These are phyloP conservation scores for Yamadazyma mexicana DNA, from an alignment of 1,139 yeast genomes.

Conservation along the genomic window DNA sequence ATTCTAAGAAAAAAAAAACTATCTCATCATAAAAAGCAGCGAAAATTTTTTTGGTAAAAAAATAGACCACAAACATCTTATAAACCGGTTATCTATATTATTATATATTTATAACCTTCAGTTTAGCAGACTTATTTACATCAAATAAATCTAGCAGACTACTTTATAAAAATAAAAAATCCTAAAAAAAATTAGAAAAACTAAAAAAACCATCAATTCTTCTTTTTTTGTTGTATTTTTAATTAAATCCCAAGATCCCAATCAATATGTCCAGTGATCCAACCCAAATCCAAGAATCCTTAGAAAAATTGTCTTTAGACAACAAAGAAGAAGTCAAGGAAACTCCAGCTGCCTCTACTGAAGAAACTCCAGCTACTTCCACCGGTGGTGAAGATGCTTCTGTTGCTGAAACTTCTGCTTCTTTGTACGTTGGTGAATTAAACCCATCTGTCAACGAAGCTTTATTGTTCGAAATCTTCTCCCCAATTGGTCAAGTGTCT, in stretches of 20 bases:
- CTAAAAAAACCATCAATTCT: constrained; percentile 7
- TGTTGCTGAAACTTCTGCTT: constrained; percentile 64
- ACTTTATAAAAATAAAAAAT: constrained; percentile 7
- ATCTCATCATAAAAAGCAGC: constrained; percentile 4
- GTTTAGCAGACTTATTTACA: constrained; percentile 3
- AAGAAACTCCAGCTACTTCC: constrained; percentile 5
- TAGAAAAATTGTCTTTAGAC: constrained; percentile 58
- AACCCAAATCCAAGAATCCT: constrained; percentile 53
- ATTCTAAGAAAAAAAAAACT: not conserved
- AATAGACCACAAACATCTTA: constrained; percentile 4
- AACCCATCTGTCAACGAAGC: constrained; percentile 95
- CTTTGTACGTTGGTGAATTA: constrained; percentile 96
- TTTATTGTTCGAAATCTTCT: constrained; percentile 88
- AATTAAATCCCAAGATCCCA: constrained; percentile 8
- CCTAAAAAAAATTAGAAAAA: constrained; percentile 13
- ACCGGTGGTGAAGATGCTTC: constrained; percentile 26
- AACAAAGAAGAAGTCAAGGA: constrained; percentile 38
- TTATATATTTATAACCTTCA: constrained; percentile 3
- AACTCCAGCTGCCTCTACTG: constrained; percentile 14
- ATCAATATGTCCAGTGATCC: constrained; percentile 38
- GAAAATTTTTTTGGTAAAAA: constrained; percentile 4
- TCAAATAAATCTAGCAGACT: constrained; percentile 2
- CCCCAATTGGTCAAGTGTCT: constrained; percentile 93
- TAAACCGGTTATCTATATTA: constrained; percentile 4
- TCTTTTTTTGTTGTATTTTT: constrained; percentile 4